Conservation (phyloP, 352 stramenopile species). For the Pythium dissotocum region DNA sequence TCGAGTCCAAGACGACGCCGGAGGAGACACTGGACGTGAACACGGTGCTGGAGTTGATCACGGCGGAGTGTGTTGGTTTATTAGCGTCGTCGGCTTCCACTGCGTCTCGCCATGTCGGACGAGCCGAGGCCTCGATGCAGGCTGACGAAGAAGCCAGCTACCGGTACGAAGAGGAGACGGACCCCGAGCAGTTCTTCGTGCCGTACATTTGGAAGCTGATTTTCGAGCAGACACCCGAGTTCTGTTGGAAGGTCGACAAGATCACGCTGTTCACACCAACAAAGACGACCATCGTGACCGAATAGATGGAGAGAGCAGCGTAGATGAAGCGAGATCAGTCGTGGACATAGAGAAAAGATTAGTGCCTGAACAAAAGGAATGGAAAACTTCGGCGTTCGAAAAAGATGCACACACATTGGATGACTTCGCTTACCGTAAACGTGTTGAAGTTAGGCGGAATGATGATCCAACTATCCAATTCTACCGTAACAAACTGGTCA, state of each 20-base stretch:
- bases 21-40: conserved; percentile 67
- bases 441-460: too few relatives aligned
- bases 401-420: too few relatives aligned
- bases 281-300: conserved; percentile 25
- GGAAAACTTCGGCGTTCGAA: too few relatives aligned
- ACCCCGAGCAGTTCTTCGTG: conserved; percentile 79
- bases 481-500: too few relatives aligned
- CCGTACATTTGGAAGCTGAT: conserved; percentile 79
- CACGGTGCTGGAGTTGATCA: conserved; percentile 67
- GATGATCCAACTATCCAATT: too few relatives aligned
- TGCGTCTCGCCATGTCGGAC: conserved; percentile 5
- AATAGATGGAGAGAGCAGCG: conserved; percentile 18
- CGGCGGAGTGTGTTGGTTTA: conserved; percentile 63
- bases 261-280: conserved; percentile 69
- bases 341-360: too few relatives aligned
- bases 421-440: too few relatives aligned
- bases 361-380: too few relatives aligned
- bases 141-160: conserved; percentile 65
- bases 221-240: conserved; percentile 72
- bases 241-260: conserved; percentile 80
- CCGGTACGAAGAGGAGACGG: conserved; percentile 70
- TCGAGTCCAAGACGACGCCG: conserved; percentile 62
- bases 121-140: not conserved
- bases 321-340: not conserved
- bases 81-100: conserved; percentile 50